Evolutionary conservation across 1,284 basidiomycete genomes (phyloP).

Genomic region (Apiotrichum sp.): DNA sequence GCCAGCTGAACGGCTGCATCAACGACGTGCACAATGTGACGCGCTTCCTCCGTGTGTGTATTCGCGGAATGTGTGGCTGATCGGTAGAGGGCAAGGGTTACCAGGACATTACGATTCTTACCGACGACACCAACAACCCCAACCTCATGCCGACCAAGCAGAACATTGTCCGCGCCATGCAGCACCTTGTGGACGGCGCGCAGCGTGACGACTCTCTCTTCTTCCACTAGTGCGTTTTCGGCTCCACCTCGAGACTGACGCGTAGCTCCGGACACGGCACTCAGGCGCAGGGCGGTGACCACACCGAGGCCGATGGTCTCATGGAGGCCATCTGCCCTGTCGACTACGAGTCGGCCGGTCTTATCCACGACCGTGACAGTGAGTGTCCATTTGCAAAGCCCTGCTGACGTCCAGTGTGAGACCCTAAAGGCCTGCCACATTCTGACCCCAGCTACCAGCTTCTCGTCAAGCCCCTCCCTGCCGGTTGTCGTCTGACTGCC

Average conservation of each 20-base stretch:
- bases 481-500: conserved; percentile 79
- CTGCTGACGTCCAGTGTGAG: background rate
- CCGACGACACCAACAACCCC: conserved; percentile 64
- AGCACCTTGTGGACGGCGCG: conserved; percentile 76
- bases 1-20: conserved; percentile 62
- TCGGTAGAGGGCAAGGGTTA: conserved; percentile 58
- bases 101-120: conserved; percentile 70
- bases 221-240: conserved; percentile 59
- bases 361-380: conserved; percentile 64
- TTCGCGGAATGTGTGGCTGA: background rate
- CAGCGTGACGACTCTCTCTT: conserved; percentile 79
- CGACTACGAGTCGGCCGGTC: conserved; percentile 64
- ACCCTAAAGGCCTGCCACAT: background rate
- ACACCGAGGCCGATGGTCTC: conserved; percentile 47
- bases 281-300: conserved; percentile 63
- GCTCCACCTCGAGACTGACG: background rate
- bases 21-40: conserved; percentile 78
- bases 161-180: conserved; percentile 84
- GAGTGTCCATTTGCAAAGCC: conserved; percentile 10
- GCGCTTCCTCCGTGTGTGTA: conserved; percentile 57
- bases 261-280: conserved; percentile 65
- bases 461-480: conserved; percentile 61
- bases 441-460: conserved; percentile 47
- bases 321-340: conserved; percentile 71
- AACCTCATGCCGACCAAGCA: conserved; percentile 64